These are phyloP conservation scores for Ceratobasidium papillatum DNA, from an alignment of 1,284 basidiomycete species.

Conservation along the genomic window DNA sequence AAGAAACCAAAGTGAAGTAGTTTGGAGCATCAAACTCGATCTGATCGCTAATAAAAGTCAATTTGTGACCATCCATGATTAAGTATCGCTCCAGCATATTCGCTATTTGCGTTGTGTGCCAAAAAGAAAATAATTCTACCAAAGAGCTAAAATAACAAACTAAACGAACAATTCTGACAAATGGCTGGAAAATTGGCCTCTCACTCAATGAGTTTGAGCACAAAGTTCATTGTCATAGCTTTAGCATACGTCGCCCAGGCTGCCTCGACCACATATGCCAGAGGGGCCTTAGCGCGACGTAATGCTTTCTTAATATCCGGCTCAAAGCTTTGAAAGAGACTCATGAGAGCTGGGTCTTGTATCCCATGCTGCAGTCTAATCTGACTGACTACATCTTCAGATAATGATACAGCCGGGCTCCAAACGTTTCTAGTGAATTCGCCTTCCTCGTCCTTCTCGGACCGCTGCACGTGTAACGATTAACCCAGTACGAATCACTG, in stretches of 20 bases:
- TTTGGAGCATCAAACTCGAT: constrained; percentile 26
- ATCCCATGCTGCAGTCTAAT: background rate
- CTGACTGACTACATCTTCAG: background rate
- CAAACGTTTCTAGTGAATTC: background rate
- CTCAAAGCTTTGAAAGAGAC: background rate
- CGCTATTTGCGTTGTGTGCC: no score
- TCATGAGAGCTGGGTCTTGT: background rate
- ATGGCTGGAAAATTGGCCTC: no score
- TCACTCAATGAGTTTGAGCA: no score
- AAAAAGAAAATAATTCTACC: no score
- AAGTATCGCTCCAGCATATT: background rate
- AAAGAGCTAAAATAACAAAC: no score
- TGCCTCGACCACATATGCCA: background rate
- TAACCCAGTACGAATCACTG: no score
- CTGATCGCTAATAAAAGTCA: constrained; percentile 1
- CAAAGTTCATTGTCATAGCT: no score
- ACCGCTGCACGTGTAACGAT: no score
- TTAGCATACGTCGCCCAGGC: background rate
- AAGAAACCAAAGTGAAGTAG: constrained; percentile 24
- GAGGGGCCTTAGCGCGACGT: background rate
- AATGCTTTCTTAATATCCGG: background rate
- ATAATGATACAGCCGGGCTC: background rate
- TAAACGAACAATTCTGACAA: no score
- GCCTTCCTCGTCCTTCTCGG: no score
- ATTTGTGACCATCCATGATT: background rate